Percentiles rank a stretch among this genome's conserved stretches.
Conservation (phyloP, 129 eudicot species). For the Saussurea involucrata region DNA sequence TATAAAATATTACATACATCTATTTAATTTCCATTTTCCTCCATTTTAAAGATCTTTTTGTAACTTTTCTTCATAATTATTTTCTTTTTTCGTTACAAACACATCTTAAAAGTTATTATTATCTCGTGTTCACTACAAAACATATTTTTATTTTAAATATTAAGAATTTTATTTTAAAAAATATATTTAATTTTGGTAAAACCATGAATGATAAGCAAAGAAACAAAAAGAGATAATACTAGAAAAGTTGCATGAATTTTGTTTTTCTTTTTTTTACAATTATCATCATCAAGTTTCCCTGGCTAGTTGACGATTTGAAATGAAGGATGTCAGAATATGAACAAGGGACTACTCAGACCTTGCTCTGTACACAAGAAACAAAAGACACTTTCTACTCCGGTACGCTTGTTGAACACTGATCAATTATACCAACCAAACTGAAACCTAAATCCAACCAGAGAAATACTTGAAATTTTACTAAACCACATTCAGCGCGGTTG, state of each 20-base stretch:
- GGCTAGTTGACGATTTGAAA: constrained; percentile 33
- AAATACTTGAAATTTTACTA: constrained; percentile 16
- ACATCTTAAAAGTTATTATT: no score
- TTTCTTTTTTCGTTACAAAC: no score
- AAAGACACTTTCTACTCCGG: constrained; percentile 20
- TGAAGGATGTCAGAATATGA: constrained; percentile 55
- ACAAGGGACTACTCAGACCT: constrained; percentile 60
- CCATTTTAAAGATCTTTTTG: no score
- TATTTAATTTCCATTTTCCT: no score
- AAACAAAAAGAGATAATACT: not conserved
- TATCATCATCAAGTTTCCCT: constrained; percentile 29
- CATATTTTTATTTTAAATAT: no score
- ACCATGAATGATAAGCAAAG: not conserved
- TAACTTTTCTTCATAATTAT: no score
- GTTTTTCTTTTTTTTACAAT: constrained; percentile 33
- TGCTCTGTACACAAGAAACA: constrained; percentile 63
- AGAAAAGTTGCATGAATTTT: constrained; percentile 22
- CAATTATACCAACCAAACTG: constrained; percentile 13
- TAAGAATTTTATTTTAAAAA: no score
- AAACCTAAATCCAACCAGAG: constrained; percentile 32
- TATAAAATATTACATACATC: no score
- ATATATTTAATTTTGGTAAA: not conserved
- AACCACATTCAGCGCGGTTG: constrained; percentile 64
- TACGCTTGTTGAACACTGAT: constrained; percentile 20
- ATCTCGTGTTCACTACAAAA: no score